Evolutionary conservation across 139 green algal genomes (phyloP).

Genomic region (Eudorina sp.): DNA sequence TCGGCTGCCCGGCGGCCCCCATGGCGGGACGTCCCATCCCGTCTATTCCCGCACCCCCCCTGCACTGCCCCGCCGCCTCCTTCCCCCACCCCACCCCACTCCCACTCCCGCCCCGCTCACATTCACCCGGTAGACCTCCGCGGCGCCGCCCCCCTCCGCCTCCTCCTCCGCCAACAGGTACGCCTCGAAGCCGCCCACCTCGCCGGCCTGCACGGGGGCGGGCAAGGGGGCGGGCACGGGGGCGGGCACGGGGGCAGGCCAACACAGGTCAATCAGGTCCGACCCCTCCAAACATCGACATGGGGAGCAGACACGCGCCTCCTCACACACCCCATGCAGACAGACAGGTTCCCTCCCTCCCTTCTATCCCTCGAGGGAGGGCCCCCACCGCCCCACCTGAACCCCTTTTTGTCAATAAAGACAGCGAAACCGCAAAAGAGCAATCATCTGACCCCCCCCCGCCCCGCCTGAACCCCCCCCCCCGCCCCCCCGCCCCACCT

Average conservation of each 20-base stretch:
- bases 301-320: too few relatives aligned
- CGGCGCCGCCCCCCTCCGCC: constrained; percentile 62
- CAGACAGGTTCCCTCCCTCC: too few relatives aligned
- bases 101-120: neutral
- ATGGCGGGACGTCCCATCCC: neutral
- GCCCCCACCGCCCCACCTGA: too few relatives aligned
- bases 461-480: neutral
- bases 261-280: too few relatives aligned
- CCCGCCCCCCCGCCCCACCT: constrained; percentile 7
- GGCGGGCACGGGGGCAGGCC: neutral
- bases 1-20: too few relatives aligned
- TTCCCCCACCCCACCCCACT: neutral
- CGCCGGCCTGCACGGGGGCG: neutral
- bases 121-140: constrained; percentile 76
- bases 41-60: neutral
- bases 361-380: too few relatives aligned
- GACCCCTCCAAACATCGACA: too few relatives aligned
- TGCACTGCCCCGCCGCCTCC: neutral
- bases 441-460: too few relatives aligned
- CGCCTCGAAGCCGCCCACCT: constrained; percentile 90
- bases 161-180: constrained; percentile 89
- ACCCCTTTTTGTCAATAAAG: too few relatives aligned
- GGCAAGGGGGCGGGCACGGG: neutral
- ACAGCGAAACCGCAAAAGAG: too few relatives aligned
- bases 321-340: too few relatives aligned